Evolutionary conservation across 441 rosid genomes (phyloP), one percentile per base, ranked within the genome.

Genomic region (Adansonia gregorii): DNA sequence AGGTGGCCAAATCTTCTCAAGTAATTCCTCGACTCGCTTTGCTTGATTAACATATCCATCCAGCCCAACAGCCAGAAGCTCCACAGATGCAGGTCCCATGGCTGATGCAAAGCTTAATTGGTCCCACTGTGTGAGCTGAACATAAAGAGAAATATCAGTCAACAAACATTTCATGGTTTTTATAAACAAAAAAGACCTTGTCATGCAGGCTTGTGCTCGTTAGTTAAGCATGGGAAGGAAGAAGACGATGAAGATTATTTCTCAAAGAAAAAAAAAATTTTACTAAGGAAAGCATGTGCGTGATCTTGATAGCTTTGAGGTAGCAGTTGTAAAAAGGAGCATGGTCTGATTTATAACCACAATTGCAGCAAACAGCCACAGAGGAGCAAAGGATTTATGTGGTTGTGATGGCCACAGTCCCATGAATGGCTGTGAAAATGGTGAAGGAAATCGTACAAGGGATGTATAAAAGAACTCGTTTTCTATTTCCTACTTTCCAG

Each of bases 1-100:
- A 52, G 97, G 98, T 45, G 99, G 99, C 97, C 98, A 95, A 73
- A 95, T 93, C 92, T 93, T 95, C 19, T 88, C 88, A 3, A 92
- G 89, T 20, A 89, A 80, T 82, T 93, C 95, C 86, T 92, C 97
- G 0, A 90, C 92, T 19, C 94, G 92, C 81, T 80, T 92, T 0
- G 92, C 87, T 85, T 95, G 97, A 77, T 85, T 82, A 8, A 80
- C 85, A 67, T 92, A 92, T 22, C 98, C 97, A 20, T 92, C 94
- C 7, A 93, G 85, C 24, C 99, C 98, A 69, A 88, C 90, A 67
- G 88, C 87, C 74, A 93, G 89, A 46, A 93, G 98, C 81, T 93
- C 97, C 65, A 90, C 93, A 0, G 97, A 87, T 76, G 98, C 94
- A 74, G 97, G 97, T 45, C 95, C 98, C 98, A 95, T 93, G 2